Conservation (phyloP, 2,329 filamentous ascomycete species). For the Ploettnerulaceae sp. region DNA sequence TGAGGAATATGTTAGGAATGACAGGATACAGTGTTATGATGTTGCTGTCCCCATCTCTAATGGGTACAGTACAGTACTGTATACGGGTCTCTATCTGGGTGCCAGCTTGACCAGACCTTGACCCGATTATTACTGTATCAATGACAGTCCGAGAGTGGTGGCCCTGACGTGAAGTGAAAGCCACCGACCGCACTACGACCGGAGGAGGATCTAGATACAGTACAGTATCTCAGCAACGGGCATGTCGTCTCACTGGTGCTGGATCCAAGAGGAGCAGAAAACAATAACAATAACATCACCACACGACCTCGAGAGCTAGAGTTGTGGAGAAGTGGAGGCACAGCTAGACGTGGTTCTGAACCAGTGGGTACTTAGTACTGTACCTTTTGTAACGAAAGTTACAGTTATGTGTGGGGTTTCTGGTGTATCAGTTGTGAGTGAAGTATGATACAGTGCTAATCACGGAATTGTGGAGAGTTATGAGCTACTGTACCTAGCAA, state of each 20-base stretch:
- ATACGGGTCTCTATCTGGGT: not conserved
- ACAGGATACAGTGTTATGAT: not conserved
- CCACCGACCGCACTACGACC: not conserved
- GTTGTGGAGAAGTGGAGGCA: not conserved
- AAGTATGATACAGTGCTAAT: not conserved
- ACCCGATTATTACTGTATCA: no score
- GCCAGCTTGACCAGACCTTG: not conserved
- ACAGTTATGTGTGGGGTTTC: no score
- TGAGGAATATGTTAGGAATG: no score
- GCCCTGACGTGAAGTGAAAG: conserved; percentile 5
- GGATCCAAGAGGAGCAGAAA: not conserved
- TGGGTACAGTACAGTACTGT: no score
- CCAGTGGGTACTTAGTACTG: no score
- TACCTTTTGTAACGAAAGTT: no score
- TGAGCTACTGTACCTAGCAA: no score
- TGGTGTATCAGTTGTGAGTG: not conserved
- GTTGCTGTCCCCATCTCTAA: not conserved
- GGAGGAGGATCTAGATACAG: conserved; percentile 4
- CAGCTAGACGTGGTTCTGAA: conserved; percentile 1
- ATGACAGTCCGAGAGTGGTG: not conserved
- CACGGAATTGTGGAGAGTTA: conserved; percentile 2
- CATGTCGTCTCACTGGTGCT: not conserved
- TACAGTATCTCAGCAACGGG: conserved; percentile 7
- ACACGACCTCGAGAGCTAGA: not conserved
- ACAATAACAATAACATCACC: not conserved